Evolutionary conservation across 2,329 filamentous ascomycete genomes (phyloP), one percentile per base, ranked within the genome.

Genomic region (Aureobasidium sp.): DNA sequence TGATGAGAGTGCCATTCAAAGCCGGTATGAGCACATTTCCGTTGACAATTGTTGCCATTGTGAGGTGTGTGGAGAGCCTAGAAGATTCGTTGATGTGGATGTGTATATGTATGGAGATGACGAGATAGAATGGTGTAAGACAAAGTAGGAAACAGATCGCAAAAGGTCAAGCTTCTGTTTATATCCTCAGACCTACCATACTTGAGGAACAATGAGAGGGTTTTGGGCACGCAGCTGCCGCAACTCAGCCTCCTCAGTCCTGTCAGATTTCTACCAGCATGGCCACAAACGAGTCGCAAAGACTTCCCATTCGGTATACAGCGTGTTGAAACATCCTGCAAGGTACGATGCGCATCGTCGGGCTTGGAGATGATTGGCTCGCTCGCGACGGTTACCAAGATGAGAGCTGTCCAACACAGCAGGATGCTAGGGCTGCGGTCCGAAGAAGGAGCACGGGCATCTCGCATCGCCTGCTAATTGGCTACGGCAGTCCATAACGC

Each of bases 1-100:
- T 5, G 37, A 64, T 58, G 19, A 62, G 35, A 11, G 50, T 57
- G 49, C 61, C 60, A 27, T 62, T 62, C 15, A 62, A 35, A 2
- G 52, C 31, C 14, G 60, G 60, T 5, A 58, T 11, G 14, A 58
- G 7, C 2, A 59, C 19, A 9, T 44, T 62, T 17, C 44, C 59
- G 27, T 58, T 63, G 31, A 64, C 40, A 9, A 57, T 19, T 22
- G 14, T 42, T 1, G 42, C 52, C 60, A 62, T 62, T 3, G 17
- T 49, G 27, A 14, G 27, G 22, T 17, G 2, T 27, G 8, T 7
- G n/a, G 14, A 9, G 27, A 22, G 53, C 5, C 27, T n/a, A 42
- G 11, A 15, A 19, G 37, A 24, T 19, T 40, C n/a, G 52, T 9
- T 19, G 15, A 35, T 35, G 27, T 19, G n/a, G 24, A 22, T 35